These are phyloP conservation scores for Pelargonium cotyledonis DNA, from an alignment of 441 rosid genomes.

Conservation along the genomic window DNA sequence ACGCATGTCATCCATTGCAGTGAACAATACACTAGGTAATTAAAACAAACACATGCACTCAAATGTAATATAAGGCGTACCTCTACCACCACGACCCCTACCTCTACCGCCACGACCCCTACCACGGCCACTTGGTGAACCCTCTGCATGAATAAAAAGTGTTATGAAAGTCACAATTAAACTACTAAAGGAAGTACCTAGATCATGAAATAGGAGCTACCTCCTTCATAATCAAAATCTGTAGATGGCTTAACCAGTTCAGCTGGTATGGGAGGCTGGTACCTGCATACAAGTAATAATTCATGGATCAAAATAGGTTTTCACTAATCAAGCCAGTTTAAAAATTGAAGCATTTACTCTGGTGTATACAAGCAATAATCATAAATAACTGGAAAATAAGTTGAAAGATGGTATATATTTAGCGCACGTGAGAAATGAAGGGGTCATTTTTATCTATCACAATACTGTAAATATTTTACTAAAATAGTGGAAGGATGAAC, in stretches of 20 bases:
- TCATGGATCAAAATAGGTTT: background rate
- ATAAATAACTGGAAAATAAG: too few species aligned
- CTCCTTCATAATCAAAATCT: constrained; percentile 34
- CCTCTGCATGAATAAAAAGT: constrained; percentile 11
- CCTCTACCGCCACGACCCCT: constrained; percentile 32
- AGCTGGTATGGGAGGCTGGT: constrained; percentile 36
- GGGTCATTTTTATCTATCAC: background rate
- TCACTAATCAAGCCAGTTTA: background rate
- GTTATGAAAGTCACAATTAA: background rate
- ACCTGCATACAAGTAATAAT: constrained; percentile 17
- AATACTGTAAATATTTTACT: background rate
- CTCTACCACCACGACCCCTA: constrained; percentile 28
- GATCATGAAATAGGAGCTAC: constrained; percentile 10
- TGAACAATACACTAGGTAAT: too few species aligned
- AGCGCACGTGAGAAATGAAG: background rate
- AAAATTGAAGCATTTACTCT: too few species aligned
- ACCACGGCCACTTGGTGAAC: constrained; percentile 21
- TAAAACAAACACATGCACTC: too few species aligned
- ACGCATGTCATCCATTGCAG: too few species aligned
- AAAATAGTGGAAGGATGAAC: background rate
- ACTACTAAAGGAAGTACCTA: background rate
- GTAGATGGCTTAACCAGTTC: constrained; percentile 32
- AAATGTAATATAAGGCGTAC: background rate
- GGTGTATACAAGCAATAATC: too few species aligned
- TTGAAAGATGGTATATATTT: too few species aligned